phyloP scores from a whole-genome alignment of 1,284 basidiomycete genomes.

The Fomitopsis pinicola region DNA sequence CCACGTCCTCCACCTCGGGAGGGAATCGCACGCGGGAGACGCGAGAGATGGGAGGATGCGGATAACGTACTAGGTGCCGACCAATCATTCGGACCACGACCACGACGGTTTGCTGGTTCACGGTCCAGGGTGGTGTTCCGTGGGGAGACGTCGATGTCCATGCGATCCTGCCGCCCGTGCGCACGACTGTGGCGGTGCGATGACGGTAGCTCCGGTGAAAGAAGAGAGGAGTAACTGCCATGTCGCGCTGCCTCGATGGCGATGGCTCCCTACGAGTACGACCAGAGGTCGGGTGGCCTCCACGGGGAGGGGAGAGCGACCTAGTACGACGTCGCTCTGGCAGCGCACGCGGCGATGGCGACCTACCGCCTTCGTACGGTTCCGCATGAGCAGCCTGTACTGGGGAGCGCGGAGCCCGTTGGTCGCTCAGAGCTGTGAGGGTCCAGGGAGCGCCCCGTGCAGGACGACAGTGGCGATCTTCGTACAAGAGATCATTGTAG shows the following conservation, averaged over 20 bases:
- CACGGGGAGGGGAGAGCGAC: constrained; percentile 20
- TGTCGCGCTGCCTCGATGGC: constrained; percentile 13
- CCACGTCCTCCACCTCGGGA: constrained; percentile 45
- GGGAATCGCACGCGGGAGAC: constrained; percentile 36
- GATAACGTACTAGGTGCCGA: constrained; percentile 75
- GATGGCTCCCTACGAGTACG: constrained; percentile 17
- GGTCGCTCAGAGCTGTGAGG: constrained; percentile 4
- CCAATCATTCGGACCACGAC: constrained; percentile 39
- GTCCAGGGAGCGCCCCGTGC: constrained; percentile 19
- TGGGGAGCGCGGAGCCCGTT: too few relatives aligned
- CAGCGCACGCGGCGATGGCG: constrained; percentile 9
- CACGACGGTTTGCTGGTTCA: constrained; percentile 28
- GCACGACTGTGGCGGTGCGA: constrained; percentile 11
- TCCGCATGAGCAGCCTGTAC: too few relatives aligned
- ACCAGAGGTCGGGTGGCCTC: constrained; percentile 3
- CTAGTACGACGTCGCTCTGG: constrained; percentile 14
- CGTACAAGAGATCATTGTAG: constrained; percentile 52
- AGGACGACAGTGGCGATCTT: constrained; percentile 65
- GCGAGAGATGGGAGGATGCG: constrained; percentile 50
- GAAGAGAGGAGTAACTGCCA: constrained; percentile 13
- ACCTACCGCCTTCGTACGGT: constrained; percentile 9
- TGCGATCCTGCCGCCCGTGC: constrained; percentile 16
- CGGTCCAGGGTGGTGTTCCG: constrained; percentile 12
- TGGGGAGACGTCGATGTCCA: constrained; percentile 11
- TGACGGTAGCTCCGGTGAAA: constrained; percentile 10